Evolutionary conservation across 2,329 filamentous ascomycete species (phyloP), one percentile per base, ranked within the genome.

Genomic region (Pseudogymnoascus sp.): DNA sequence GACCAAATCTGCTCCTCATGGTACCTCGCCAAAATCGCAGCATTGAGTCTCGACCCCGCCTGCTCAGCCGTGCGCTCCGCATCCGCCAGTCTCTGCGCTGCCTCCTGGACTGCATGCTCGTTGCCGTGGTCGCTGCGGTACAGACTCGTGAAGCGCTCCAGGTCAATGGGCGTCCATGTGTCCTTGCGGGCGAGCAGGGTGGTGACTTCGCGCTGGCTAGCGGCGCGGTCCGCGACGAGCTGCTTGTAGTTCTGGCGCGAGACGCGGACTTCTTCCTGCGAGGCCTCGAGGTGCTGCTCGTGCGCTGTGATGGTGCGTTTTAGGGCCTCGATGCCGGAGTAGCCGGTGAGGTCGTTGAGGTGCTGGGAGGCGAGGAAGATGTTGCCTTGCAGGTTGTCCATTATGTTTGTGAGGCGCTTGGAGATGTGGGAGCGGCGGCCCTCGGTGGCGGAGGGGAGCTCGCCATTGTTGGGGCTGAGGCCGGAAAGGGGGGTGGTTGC

Each of bases 1-100:
- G 91, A 96, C 95, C 95, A 99, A 63, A 99, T 96, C 78, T 99
- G 95, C 79, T 99, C 95, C 77, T 99, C 95, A 75, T 99, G 95
- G 76, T 99, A 99, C 65, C 96, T 86, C 66, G 89, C 89, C 61
- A 97, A 80, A 70, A 97, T 97, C 60, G 88, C 87, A 66, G 88
- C 87, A 73, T 89, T 93, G 62, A 99, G 79, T 70, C 87, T 84
- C 61, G 87, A 84, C 63, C 87, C 84, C 0, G 92, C 83, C 66
- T 89, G 87, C 76, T 96, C 90, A 65, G 96, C 86, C 33, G 90
- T 85, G 50, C 84, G 83, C 78, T 99, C 95, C 1, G 91, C 87
- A 64, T 86, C 82, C 15, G 86, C 86, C 26, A 97, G 82, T 13
- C 83, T 81, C 64, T 89, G 86, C 68, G 90, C 88, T 1, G 91